Evolutionary conservation across 495 filamentous ascomycete species (phyloP), one percentile per base, ranked within the genome.

Genomic region (Penicillium coffeae): DNA sequence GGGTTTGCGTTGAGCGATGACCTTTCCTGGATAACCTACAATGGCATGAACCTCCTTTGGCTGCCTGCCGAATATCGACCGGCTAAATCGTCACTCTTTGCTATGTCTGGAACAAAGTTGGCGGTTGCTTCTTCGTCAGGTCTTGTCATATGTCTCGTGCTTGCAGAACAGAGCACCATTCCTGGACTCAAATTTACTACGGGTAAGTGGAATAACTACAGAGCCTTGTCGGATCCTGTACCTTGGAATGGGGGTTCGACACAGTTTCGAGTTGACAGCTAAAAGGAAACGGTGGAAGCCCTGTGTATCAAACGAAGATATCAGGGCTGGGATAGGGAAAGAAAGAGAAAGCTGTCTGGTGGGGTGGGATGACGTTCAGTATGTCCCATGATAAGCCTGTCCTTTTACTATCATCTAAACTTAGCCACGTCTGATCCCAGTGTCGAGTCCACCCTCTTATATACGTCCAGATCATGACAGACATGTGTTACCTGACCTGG

Each of bases 61-160:
- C 48, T 65, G 34, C 59, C 56, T 45, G 18, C 43, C 1, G 54
- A 60, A 39, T 59, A 66, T 50, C 57, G 55, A 41, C 47, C 47
- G 0, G 0, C 7, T n/a, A n/a, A n/a, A n/a, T 3, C 0, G 22
- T 16, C 13, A 1, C 19, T 48, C 32, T 48, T 12, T 12, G 0
- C 15, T 45, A 48, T 48, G 10, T 53, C 16, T 34, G 15, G 8
- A 48, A 16, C 37, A 1, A 52, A 8, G 3, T 0, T 53, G 44
- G 50, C 45, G 12, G 39, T 53, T 18, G 45, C 12, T 12, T 44
- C 38, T 45, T 39, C 50, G 21, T 53, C 44, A 35, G 38, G 39
- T 30, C 33, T 5, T 45, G 39, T 53, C 33, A 48, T 53, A 32
- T 42, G 38, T 22, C 43, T 52, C 19, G 50, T 32, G 18, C 43